Evolutionary conservation across 768 basidiomycete genomes (phyloP).

Genomic region (Mycena alexandri): DNA sequence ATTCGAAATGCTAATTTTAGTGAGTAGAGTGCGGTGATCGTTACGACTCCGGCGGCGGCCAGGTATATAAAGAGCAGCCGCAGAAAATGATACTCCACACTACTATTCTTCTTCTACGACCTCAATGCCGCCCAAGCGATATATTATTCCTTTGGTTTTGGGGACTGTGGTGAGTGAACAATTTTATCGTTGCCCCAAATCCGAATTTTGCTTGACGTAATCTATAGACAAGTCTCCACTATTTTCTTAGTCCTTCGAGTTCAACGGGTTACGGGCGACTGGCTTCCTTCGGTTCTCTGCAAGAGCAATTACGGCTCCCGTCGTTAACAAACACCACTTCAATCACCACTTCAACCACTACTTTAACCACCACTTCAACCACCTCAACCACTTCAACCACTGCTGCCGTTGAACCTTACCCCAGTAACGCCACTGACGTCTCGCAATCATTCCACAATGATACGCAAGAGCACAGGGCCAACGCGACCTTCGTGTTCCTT

Average conservation of each 20-base stretch:
- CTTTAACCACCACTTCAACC: background rate
- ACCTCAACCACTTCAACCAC: background rate
- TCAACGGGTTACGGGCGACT: slow-evolving; percentile 59
- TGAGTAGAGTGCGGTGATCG: slow-evolving; percentile 3
- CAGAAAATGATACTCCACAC: slow-evolving; percentile 11
- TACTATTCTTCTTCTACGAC: slow-evolving; percentile 6
- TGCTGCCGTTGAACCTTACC: background rate
- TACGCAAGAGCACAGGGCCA: slow-evolving; percentile 56
- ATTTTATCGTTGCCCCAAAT: too few relatives aligned
- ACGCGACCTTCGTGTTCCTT: slow-evolving; percentile 87
- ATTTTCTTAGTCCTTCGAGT: slow-evolving; percentile 63
- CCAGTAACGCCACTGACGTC: slow-evolving; percentile 2
- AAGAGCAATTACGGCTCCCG: slow-evolving; percentile 43
- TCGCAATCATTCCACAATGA: slow-evolving; percentile 26
- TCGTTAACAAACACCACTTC: slow-evolving; percentile 3
- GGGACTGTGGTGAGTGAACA: slow-evolving; percentile 57
- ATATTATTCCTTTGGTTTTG: slow-evolving; percentile 59
- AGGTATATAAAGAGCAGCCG: slow-evolving; percentile 2
- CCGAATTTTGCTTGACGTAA: too few relatives aligned
- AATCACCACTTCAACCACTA: background rate
- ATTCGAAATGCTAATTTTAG: slow-evolving; percentile 12
- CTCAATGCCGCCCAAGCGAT: slow-evolving; percentile 68
- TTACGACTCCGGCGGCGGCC: background rate
- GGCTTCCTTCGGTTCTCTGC: slow-evolving; percentile 57
- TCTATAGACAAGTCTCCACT: slow-evolving; percentile 66